Percentiles rank a stretch among this genome's conserved stretches.
phyloP scores from a whole-genome alignment of 2,329 filamentous ascomycete species.

The Pseudogymnoascus destructans region DNA sequence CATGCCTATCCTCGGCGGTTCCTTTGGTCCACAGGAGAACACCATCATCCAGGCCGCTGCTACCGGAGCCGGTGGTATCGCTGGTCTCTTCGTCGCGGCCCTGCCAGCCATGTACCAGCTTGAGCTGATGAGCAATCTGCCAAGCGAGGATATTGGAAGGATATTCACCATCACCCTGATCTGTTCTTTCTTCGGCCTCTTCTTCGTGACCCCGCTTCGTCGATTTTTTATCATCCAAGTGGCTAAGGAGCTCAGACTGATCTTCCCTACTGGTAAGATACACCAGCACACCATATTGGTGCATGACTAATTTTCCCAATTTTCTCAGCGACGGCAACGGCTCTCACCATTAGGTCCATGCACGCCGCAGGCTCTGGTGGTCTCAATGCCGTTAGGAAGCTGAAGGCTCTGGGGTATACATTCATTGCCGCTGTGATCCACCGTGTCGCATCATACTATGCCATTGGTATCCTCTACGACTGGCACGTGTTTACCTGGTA shows the following conservation, averaged over 20 bases:
- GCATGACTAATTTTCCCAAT: neutral
- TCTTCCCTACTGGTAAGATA: constrained; percentile 38
- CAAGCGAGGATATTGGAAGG: constrained; percentile 41
- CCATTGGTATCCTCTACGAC: constrained; percentile 45
- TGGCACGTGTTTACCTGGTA: constrained; percentile 39
- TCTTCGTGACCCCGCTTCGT: constrained; percentile 48
- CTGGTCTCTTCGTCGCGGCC: constrained; percentile 44
- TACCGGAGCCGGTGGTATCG: constrained; percentile 44
- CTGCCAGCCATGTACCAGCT: constrained; percentile 48
- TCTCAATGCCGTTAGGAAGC: constrained; percentile 40
- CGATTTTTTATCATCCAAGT: constrained; percentile 59
- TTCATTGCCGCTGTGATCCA: constrained; percentile 39
- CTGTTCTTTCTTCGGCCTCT: constrained; percentile 51
- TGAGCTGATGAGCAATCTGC: constrained; percentile 32
- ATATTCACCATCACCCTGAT: constrained; percentile 48
- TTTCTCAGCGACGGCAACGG: constrained; percentile 38
- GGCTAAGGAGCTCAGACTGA: constrained; percentile 43
- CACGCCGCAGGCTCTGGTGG: constrained; percentile 41
- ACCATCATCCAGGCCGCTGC: constrained; percentile 48
- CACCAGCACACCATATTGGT: neutral
- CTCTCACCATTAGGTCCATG: constrained; percentile 50
- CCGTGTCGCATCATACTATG: constrained; percentile 45
- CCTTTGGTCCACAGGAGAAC: constrained; percentile 49
- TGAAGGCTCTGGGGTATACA: constrained; percentile 39
- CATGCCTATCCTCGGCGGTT: constrained; percentile 39